A percentile compares a stretch with the other conserved stretches of the same genome.
These are phyloP conservation scores for Penicillium alfredii DNA, from an alignment of 495 filamentous ascomycete species.

Conservation along the genomic window DNA sequence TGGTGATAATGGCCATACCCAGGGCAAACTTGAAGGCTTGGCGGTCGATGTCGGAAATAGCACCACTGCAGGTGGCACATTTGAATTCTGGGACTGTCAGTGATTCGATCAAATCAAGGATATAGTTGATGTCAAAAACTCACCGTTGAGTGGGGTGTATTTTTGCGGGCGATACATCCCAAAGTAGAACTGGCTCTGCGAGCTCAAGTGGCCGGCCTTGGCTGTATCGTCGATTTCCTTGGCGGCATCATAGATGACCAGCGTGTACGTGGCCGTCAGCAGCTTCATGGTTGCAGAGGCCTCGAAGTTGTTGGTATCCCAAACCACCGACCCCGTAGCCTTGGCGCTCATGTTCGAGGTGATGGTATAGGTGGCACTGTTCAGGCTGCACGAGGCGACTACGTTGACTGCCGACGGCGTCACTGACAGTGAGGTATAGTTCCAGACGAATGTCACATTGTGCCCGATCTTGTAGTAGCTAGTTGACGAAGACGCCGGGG, in stretches of 20 bases:
- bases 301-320: constrained; percentile 76
- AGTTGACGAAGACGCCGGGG: constrained; percentile 54
- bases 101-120: neutral
- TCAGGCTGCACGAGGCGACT: constrained; percentile 67
- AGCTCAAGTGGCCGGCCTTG: constrained; percentile 64
- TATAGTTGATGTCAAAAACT: constrained; percentile 23
- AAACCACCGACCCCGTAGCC: constrained; percentile 54
- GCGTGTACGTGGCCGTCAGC: constrained; percentile 72
- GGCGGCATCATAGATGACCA: constrained; percentile 73
- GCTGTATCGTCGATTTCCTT: constrained; percentile 55
- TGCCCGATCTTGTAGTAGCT: constrained; percentile 88
- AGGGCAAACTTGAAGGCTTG: constrained; percentile 66
- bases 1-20: constrained; percentile 68
- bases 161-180: constrained; percentile 72
- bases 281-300: constrained; percentile 53
- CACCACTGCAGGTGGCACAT: constrained; percentile 69
- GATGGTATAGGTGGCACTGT: constrained; percentile 61
- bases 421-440: constrained; percentile 81
- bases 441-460: constrained; percentile 82
- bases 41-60: constrained; percentile 56
- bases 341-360: constrained; percentile 56
- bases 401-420: constrained; percentile 77
- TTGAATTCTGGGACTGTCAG: constrained; percentile 41
- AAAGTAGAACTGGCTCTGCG: constrained; percentile 60
- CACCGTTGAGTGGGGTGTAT: constrained; percentile 57